These are phyloP conservation scores for Teratosphaeriaceae sp. DNA, from an alignment of 2,329 filamentous ascomycete species.

Conservation along the genomic window DNA sequence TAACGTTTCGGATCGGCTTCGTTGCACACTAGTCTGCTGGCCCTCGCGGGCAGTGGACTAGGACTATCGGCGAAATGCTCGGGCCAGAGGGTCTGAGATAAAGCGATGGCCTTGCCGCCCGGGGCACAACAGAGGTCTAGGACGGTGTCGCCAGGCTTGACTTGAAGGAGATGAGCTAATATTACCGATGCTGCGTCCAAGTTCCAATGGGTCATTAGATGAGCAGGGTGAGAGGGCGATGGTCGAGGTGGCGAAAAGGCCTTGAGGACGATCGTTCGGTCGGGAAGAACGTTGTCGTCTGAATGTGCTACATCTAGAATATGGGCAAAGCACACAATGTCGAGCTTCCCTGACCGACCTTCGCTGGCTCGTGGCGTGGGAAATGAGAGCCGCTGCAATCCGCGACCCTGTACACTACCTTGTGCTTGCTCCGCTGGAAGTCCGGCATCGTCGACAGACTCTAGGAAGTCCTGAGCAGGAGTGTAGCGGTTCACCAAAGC, in stretches of 20 bases:
- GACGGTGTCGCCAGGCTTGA: slow-evolving; percentile 31
- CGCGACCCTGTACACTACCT: slow-evolving; percentile 1
- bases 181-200: slow-evolving; percentile 30
- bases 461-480: slow-evolving; percentile 9
- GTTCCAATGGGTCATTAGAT: slow-evolving; percentile 25
- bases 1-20: slow-evolving; percentile 12
- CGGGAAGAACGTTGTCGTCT: no score
- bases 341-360: not conserved
- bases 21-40: slow-evolving; percentile 8
- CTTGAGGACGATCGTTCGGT: no score
- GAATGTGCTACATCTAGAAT: no score
- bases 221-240: not conserved
- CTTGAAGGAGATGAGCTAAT: slow-evolving; percentile 28
- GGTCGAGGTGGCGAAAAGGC: slow-evolving; percentile 17
- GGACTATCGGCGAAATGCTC: slow-evolving; percentile 12
- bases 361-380: not conserved
- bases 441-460: slow-evolving; percentile 5
- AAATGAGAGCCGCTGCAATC: slow-evolving; percentile 2
- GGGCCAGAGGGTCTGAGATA: slow-evolving; percentile 28
- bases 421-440: not conserved
- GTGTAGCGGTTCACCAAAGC: slow-evolving; percentile 25
- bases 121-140: slow-evolving; percentile 37
- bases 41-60: not conserved
- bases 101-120: slow-evolving; percentile 30
- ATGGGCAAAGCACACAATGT: slow-evolving; percentile 2